A percentile compares a stretch with the other conserved stretches of the same genome.
These are phyloP conservation scores for Puccinia novopanici DNA, from an alignment of 1,284 basidiomycete genomes.

Conservation along the genomic window DNA sequence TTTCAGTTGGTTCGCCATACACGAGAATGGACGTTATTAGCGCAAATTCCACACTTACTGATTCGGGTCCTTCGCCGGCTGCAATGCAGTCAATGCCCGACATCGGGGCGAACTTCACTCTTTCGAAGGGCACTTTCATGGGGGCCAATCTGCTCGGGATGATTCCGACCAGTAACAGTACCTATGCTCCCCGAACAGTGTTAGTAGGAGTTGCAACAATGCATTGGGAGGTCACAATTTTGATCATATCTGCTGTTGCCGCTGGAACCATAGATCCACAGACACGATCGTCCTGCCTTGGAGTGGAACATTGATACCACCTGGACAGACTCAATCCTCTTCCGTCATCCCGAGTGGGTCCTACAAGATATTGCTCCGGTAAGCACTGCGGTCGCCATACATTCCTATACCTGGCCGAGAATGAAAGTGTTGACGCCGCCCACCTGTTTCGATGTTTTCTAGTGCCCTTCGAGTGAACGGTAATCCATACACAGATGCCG, in stretches of 20 bases:
- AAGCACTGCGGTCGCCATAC: not conserved
- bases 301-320: constrained; percentile 1
- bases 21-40: constrained; percentile 18
- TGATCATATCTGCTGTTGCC: not conserved
- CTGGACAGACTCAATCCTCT: not conserved
- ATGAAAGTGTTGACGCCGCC: not conserved
- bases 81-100: not conserved
- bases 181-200: constrained; percentile 24
- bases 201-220: not conserved
- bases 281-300: constrained; percentile 4
- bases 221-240: not conserved
- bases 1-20: constrained; percentile 36
- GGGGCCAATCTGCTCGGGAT: constrained; percentile 28
- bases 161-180: constrained; percentile 33
- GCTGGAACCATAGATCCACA: not conserved
- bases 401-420: too few relatives aligned
- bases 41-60: not conserved
- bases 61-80: not conserved
- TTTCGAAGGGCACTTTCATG: constrained; percentile 28
- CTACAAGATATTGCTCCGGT: constrained; percentile 48
- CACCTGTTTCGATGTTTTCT: not conserved
- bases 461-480: constrained; percentile 39
- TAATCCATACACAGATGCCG: constrained; percentile 13
- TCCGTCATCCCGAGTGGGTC: constrained; percentile 10
- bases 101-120: constrained; percentile 7